Evolutionary conservation across 495 filamentous ascomycete genomes (phyloP).

Genomic region (Hypoxylon intermedium): DNA sequence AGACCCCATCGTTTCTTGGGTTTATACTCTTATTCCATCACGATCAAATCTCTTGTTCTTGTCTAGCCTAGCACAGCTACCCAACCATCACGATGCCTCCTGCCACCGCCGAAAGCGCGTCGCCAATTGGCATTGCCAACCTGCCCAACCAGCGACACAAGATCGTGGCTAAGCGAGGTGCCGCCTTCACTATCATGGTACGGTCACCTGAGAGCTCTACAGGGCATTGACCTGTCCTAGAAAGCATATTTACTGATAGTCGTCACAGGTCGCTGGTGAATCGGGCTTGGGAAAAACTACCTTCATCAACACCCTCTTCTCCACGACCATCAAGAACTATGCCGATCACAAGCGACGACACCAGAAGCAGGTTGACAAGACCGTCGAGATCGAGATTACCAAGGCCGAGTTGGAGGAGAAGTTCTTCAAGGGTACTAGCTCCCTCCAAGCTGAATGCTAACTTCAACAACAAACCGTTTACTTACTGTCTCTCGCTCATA

Average conservation of each 20-base stretch:
- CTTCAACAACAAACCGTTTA: neutral
- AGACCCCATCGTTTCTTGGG: constrained; percentile 22
- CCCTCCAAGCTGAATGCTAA: constrained; percentile 1
- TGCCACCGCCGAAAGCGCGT: constrained; percentile 80
- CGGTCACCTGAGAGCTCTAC: constrained; percentile 20
- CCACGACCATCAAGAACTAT: constrained; percentile 99
- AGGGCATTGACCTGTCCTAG: neutral
- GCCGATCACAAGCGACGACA: constrained; percentile 98
- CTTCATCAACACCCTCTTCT: constrained; percentile 99
- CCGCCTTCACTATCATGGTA: constrained; percentile 99
- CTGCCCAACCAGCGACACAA: constrained; percentile 98
- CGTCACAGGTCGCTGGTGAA: constrained; percentile 87
- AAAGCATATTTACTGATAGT: constrained; percentile 43
- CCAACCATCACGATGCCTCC: constrained; percentile 67
- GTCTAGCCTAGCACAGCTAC: constrained; percentile 13
- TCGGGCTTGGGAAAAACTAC: constrained; percentile 98
- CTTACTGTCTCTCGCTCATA: constrained; percentile 50
- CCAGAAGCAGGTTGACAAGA: constrained; percentile 99
- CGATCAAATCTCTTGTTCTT: constrained; percentile 40
- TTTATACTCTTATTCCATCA: constrained; percentile 13
- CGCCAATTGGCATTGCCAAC: constrained; percentile 99
- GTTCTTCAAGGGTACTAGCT: constrained; percentile 93
- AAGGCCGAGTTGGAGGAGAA: constrained; percentile 99
- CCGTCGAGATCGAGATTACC: constrained; percentile 99
- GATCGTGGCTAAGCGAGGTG: constrained; percentile 98